Percentiles rank a stretch among this genome's conserved stretches.
phyloP scores from a whole-genome alignment of 768 basidiomycete genomes.

The Thelephora aurantiotincta region DNA sequence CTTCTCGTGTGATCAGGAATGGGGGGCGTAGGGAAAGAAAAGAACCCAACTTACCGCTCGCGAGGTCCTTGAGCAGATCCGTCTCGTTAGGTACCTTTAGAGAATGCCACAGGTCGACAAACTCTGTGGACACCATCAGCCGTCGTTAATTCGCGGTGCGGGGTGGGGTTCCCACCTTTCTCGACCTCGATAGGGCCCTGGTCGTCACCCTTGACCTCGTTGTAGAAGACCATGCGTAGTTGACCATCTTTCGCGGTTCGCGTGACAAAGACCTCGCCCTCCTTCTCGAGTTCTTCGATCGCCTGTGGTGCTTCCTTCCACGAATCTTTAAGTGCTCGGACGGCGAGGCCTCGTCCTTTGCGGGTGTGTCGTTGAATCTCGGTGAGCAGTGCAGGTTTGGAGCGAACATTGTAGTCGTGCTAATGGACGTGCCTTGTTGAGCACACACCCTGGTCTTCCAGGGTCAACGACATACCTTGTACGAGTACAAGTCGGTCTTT shows the following conservation, averaged over 20 bases:
- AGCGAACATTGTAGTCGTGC: conserved; percentile 81
- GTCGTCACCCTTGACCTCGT: conserved; percentile 70
- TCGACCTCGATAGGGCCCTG: conserved; percentile 66
- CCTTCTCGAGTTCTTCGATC: conserved; percentile 81
- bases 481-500: conserved; percentile 76
- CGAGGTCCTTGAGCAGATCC: conserved; percentile 65
- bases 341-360: conserved; percentile 74
- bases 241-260: conserved; percentile 74
- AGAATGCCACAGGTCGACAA: conserved; percentile 75
- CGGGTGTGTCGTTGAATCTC: conserved; percentile 80
- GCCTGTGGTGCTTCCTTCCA: conserved; percentile 81
- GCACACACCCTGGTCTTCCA: conserved; percentile 3
- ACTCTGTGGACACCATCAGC: conserved; percentile 36
- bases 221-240: conserved; percentile 79
- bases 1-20: conserved; percentile 18
- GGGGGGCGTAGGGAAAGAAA: conserved; percentile 6
- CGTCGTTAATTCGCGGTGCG: neutral
- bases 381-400: conserved; percentile 68
- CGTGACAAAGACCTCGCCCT: conserved; percentile 81
- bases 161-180: conserved; percentile 36
- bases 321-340: conserved; percentile 75
- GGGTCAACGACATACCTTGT: conserved; percentile 42
- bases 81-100: conserved; percentile 78
- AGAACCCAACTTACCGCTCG: conserved; percentile 34
- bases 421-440: conserved; percentile 16